Evolutionary conservation across 2,329 filamentous ascomycete genomes (phyloP).

Genomic region (Fusarium sp.): DNA sequence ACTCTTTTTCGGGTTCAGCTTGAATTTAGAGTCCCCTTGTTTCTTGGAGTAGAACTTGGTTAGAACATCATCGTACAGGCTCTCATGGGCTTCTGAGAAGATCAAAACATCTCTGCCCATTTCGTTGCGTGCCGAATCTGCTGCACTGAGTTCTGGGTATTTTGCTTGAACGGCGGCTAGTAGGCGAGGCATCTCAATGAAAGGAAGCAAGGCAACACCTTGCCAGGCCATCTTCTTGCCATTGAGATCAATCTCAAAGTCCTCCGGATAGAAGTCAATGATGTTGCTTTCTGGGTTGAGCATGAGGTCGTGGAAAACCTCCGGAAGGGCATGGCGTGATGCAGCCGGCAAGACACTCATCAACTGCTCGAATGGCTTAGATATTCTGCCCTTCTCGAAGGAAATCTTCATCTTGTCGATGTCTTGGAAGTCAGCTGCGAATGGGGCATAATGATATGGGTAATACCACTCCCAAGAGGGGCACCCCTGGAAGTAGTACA

Average conservation of each 20-base stretch:
- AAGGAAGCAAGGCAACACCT: constrained; percentile 90
- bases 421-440: constrained; percentile 92
- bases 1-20: constrained; percentile 78
- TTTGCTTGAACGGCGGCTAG: constrained; percentile 83
- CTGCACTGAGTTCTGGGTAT: constrained; percentile 80
- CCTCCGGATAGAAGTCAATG: constrained; percentile 96
- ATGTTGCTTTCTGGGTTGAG: constrained; percentile 87
- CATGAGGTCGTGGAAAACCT: constrained; percentile 92
- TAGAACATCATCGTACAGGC: constrained; percentile 84
- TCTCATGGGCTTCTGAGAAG: constrained; percentile 81
- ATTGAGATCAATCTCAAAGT: constrained; percentile 93
- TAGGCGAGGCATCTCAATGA: constrained; percentile 92
- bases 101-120: constrained; percentile 84
- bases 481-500: constrained; percentile 98
- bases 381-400: constrained; percentile 86
- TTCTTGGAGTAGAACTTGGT: constrained; percentile 93
- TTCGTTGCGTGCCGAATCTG: constrained; percentile 81
- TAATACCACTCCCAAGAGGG: constrained; percentile 99
- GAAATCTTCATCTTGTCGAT: constrained; percentile 80
- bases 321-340: constrained; percentile 89
- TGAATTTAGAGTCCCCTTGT: constrained; percentile 71
- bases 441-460: constrained; percentile 97
- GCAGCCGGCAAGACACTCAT: constrained; percentile 97
- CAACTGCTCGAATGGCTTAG: constrained; percentile 93
- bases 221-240: constrained; percentile 99